Evolutionary conservation across 768 basidiomycete species (phyloP), one percentile per base, ranked within the genome.

Genomic region (Cubamyces lactineus): DNA sequence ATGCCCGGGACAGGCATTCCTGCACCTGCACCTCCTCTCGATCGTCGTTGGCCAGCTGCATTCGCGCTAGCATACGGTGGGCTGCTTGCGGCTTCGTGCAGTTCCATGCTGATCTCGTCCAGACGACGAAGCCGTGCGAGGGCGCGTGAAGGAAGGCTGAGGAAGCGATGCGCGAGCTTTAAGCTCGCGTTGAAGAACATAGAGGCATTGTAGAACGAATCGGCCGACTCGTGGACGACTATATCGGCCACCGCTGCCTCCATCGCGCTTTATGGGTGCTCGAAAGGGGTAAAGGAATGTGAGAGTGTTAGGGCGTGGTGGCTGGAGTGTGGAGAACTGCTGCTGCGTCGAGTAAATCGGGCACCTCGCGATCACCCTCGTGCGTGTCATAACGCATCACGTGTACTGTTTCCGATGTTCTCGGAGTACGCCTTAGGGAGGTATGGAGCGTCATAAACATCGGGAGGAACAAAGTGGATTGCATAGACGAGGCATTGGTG

Each of bases 1-100:
- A 86, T 87, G 0, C 85, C 86, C 0, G 87, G 86, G 47, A 86
- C 66, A 67, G 61, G 73, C 21, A 49, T 52, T 7, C 41, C 45
- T 12, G 19, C 38, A 26, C 40, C 19, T 7, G 45, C n/a, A 17
- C 15, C 42, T 12, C 21, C 28, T 41, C 62, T 49, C 9, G 57
- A 34, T 8, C 62, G 53, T n/a, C 62, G 57, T 15, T 42, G 48
- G 1, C 57, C 57, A 13, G 41, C 28, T 8, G n/a, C 48, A 30
- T 40, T 38, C 4, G 42, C 45, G 13, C 21, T 47, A 3, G 59
- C 66, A 17, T 61, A 48, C 9, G 45, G 38, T 11, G 17, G 38
- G 16, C 52, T 51, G 3, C 47, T 55, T 9, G 63, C 50, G n/a
- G 30, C 38, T 6, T 59, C 61, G 34, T 52, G 57, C 17, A 46